phyloP scores from a whole-genome alignment of 768 basidiomycete species.

The Lyophyllum semitale region DNA sequence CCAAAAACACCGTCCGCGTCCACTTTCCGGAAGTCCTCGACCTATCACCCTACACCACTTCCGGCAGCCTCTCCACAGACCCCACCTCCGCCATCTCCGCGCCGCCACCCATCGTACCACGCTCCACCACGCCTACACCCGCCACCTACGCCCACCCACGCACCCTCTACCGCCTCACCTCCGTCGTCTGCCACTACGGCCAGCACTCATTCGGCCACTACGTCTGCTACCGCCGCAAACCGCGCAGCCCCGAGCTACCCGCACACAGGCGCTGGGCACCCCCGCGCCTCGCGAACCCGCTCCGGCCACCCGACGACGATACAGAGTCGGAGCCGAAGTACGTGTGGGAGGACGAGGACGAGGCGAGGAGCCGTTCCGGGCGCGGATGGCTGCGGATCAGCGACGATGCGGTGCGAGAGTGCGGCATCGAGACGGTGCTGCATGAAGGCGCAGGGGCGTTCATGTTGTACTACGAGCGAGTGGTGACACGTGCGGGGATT shows the following conservation, averaged over 20 bases:
- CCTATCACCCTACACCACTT: constrained; percentile 85
- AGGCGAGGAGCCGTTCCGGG: constrained; percentile 37
- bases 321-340: constrained; percentile 36
- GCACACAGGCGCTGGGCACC: constrained; percentile 38
- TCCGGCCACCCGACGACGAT: constrained; percentile 25
- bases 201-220: constrained; percentile 95
- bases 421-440: constrained; percentile 73
- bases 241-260: constrained; percentile 45
- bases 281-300: constrained; percentile 32
- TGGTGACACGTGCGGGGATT: constrained; percentile 26
- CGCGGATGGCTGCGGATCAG: constrained; percentile 87
- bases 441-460: constrained; percentile 77
- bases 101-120: constrained; percentile 47
- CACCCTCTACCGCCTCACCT: constrained; percentile 82
- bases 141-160: constrained; percentile 51
- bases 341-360: constrained; percentile 58
- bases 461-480: constrained; percentile 93
- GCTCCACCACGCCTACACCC: constrained; percentile 60
- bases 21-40: constrained; percentile 88
- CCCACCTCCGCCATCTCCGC: constrained; percentile 75
- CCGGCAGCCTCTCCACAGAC: constrained; percentile 69
- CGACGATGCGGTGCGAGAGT: constrained; percentile 80
- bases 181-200: constrained; percentile 92
- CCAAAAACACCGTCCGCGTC: constrained; percentile 85
- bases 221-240: constrained; percentile 86